Percentiles rank a stretch among this genome's conserved stretches.
These are phyloP conservation scores for Rhodosorus marinus DNA, from an alignment of 23 red algal genomes.

Conservation along the genomic window DNA sequence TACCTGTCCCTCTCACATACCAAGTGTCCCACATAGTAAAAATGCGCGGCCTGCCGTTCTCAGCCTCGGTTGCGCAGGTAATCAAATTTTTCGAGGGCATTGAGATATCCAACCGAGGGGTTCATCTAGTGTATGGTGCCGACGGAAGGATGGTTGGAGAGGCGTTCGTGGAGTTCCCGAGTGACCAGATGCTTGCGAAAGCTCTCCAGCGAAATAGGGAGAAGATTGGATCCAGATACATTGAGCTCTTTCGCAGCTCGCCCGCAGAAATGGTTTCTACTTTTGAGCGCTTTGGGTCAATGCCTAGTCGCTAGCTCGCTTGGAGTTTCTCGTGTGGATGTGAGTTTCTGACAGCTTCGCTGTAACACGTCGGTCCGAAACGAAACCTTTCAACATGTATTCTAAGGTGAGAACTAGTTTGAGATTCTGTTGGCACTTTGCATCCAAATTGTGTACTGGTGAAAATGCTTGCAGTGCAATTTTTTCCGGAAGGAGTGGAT, in stretches of 20 bases:
- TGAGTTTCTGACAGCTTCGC: too few species aligned
- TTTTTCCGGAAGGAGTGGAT: too few species aligned
- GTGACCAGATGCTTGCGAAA: constrained; percentile 13
- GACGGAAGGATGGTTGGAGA: constrained; percentile 77
- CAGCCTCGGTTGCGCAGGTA: constrained; percentile 39
- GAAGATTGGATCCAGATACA: constrained; percentile 74
- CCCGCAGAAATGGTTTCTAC: constrained; percentile 67
- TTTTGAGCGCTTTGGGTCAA: constrained; percentile 37
- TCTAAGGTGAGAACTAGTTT: too few species aligned
- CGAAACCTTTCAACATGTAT: too few species aligned
- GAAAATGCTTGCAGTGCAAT: too few species aligned
- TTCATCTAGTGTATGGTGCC: constrained; percentile 66
- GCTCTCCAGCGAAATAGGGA: constrained; percentile 34
- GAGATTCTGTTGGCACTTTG: too few species aligned
- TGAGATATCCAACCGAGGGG: constrained; percentile 27
- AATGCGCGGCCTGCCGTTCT: constrained; percentile 83
- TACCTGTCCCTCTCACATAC: too few species aligned
- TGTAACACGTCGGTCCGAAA: too few species aligned
- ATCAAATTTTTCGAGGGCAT: constrained; percentile 32
- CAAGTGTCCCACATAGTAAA: too few species aligned
- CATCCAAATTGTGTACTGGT: too few species aligned
- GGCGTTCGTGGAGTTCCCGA: constrained; percentile 54
- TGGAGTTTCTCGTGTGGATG: too few species aligned
- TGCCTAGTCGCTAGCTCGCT: too few species aligned
- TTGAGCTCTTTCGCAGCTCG: constrained; percentile 78